These are phyloP conservation scores for Posidonia australis DNA, from an alignment of 106 monocot genomes.

Conservation along the genomic window DNA sequence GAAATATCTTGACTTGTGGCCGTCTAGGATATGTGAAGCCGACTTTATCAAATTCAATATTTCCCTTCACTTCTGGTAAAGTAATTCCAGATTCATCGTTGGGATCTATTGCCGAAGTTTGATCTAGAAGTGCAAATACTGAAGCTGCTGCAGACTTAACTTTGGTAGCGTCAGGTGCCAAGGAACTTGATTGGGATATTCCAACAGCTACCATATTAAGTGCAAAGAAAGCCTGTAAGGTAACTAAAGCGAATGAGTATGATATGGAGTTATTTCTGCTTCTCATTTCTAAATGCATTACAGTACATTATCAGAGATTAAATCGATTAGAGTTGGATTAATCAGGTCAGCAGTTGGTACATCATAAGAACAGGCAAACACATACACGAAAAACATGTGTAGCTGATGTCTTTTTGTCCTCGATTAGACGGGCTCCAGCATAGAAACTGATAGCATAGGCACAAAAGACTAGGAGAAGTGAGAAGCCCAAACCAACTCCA, in stretches of 20 bases:
- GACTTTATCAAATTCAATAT: conserved; percentile 6
- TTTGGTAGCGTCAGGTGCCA: conserved; percentile 2
- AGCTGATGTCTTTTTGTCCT: conserved; percentile 13
- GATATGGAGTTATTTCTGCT: too few relatives aligned
- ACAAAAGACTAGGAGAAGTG: conserved; percentile 21
- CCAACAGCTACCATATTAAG: conserved; percentile 3
- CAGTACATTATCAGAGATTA: too few relatives aligned
- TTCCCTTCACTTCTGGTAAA: neutral
- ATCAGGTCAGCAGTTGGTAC: too few relatives aligned
- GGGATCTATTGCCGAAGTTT: conserved; percentile 1
- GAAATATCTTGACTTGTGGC: neutral
- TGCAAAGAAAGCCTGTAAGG: conserved; percentile 1
- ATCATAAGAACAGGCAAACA: neutral
- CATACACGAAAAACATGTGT: conserved; percentile 13
- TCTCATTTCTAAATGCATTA: too few relatives aligned
- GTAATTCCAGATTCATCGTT: conserved; percentile 1
- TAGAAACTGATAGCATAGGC: conserved; percentile 18
- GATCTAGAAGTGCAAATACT: conserved; percentile 1
- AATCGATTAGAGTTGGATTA: too few relatives aligned
- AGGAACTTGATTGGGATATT: conserved; percentile 2
- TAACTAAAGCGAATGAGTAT: neutral
- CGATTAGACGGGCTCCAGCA: conserved; percentile 16
- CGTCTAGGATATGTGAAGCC: conserved; percentile 1
- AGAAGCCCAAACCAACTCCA: conserved; percentile 23
- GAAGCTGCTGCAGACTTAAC: conserved; percentile 5